Conservation (phyloP, 1,284 basidiomycete species). For the Melampsora larici-populina region DNA sequence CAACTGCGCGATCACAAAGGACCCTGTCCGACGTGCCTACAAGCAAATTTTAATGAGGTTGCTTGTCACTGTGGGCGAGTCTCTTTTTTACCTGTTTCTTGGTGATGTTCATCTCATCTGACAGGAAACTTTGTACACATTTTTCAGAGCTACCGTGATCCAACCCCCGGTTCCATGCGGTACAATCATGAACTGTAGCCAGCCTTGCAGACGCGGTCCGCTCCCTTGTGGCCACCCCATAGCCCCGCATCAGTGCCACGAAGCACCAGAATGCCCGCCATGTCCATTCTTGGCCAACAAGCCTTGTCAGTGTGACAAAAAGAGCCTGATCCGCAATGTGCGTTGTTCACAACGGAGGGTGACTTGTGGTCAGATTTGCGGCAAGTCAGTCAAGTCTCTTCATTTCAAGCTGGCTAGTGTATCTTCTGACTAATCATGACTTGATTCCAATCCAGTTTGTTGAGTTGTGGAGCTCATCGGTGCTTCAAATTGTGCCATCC, state of each 20-base stretch:
- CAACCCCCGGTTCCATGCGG: slow-evolving; percentile 39
- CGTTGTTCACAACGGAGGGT: slow-evolving; percentile 40
- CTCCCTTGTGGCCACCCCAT: slow-evolving; percentile 34
- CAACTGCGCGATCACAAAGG: slow-evolving; percentile 39
- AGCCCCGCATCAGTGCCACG: slow-evolving; percentile 31
- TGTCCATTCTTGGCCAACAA: slow-evolving; percentile 35
- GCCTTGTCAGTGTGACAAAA: slow-evolving; percentile 30
- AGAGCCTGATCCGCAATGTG: slow-evolving; percentile 32
- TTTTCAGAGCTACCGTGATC: slow-evolving; percentile 22
- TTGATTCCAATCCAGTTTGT: background rate
- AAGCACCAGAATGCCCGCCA: slow-evolving; percentile 37
- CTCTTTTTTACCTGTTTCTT: background rate
- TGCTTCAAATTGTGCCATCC: slow-evolving; percentile 26
- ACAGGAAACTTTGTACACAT: background rate
- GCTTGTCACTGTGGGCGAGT: slow-evolving; percentile 42
- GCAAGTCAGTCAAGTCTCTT: slow-evolving; percentile 8
- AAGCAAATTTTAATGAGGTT: slow-evolving; percentile 26
- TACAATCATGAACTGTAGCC: slow-evolving; percentile 21
- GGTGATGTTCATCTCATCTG: background rate
- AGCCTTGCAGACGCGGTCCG: slow-evolving; percentile 12
- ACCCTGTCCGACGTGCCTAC: slow-evolving; percentile 33
- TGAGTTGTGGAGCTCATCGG: slow-evolving; percentile 39
- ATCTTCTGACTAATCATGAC: background rate
- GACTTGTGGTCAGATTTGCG: slow-evolving; percentile 26
- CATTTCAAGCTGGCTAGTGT: background rate